A percentile compares a stretch with the other conserved stretches of the same genome.
These are phyloP conservation scores for Pharnaceum exiguum DNA, from an alignment of 148 eudicot species.

Conservation along the genomic window DNA sequence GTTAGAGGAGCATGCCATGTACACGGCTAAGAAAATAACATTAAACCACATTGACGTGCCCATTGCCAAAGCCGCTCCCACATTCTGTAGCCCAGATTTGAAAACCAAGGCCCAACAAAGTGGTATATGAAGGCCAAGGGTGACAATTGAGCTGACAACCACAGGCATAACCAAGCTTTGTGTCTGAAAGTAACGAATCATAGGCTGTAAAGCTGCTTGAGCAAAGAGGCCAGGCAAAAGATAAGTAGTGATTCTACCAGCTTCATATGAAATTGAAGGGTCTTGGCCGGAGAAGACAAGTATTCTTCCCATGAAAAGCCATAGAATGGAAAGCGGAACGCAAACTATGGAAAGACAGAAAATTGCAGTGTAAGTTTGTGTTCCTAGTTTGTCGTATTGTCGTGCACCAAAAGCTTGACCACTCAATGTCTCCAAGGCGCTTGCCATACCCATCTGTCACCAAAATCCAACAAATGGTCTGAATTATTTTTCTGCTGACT, in stretches of 20 bases:
- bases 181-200: slow-evolving; percentile 60
- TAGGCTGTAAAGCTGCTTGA: slow-evolving; percentile 62
- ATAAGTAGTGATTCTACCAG: slow-evolving; percentile 50
- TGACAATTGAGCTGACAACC: slow-evolving; percentile 43
- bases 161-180: slow-evolving; percentile 73
- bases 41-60: slow-evolving; percentile 65
- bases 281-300: slow-evolving; percentile 68
- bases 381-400: slow-evolving; percentile 76
- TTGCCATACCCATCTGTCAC: slow-evolving; percentile 68
- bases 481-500: no score
- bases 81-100: slow-evolving; percentile 47
- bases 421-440: slow-evolving; percentile 75
- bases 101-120: slow-evolving; percentile 80
- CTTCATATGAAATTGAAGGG: slow-evolving; percentile 68
- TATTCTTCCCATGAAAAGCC: slow-evolving; percentile 51
- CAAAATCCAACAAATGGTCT: neutral
- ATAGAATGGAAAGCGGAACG: slow-evolving; percentile 58
- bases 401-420: slow-evolving; percentile 89
- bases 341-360: slow-evolving; percentile 57
- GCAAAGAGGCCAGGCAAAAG: slow-evolving; percentile 67
- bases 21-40: slow-evolving; percentile 40
- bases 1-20: slow-evolving; percentile 53
- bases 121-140: slow-evolving; percentile 52
- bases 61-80: slow-evolving; percentile 67
- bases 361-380: slow-evolving; percentile 72